A percentile compares a stretch with the other conserved stretches of the same genome.
These are phyloP conservation scores for Apiospora saccharicola DNA, from an alignment of 2,329 filamentous ascomycete species.

Conservation along the genomic window DNA sequence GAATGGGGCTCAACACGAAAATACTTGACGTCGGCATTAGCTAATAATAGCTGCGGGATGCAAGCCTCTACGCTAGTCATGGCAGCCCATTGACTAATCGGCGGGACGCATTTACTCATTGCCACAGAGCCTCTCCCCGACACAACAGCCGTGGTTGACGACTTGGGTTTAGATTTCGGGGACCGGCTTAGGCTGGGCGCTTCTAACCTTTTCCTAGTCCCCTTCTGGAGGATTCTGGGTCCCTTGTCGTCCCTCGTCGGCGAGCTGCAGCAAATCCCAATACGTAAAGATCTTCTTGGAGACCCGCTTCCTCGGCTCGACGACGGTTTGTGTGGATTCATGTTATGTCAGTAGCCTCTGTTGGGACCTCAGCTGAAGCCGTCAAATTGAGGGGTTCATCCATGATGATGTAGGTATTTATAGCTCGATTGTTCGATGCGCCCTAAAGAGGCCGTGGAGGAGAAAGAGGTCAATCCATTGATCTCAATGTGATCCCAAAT, in stretches of 20 bases:
- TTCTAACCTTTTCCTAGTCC: not conserved
- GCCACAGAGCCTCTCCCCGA: not conserved
- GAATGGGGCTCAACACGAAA: not conserved
- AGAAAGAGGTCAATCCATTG: not conserved
- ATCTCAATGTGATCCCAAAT: not conserved
- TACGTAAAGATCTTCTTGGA: not conserved
- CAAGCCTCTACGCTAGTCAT: not conserved
- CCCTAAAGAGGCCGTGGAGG: not conserved
- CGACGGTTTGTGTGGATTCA: not conserved
- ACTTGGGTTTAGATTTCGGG: slow-evolving; percentile 1
- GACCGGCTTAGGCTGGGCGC: not conserved
- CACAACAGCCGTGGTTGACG: not conserved
- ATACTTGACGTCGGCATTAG: not conserved
- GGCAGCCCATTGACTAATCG: not conserved
- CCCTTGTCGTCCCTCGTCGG: not conserved
- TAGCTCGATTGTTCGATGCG: not conserved
- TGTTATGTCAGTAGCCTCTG: not conserved
- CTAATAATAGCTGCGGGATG: slow-evolving; percentile 1
- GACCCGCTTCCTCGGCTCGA: slow-evolving; percentile 9
- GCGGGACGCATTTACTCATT: not conserved
- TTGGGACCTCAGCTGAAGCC: not conserved
- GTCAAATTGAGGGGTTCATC: slow-evolving; percentile 7
- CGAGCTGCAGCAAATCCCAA: not conserved
- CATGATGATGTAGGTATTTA: not conserved
- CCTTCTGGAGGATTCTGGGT: not conserved